Evolutionary conservation across 768 basidiomycete genomes (phyloP).

Genomic region (Trametes sanguinea): DNA sequence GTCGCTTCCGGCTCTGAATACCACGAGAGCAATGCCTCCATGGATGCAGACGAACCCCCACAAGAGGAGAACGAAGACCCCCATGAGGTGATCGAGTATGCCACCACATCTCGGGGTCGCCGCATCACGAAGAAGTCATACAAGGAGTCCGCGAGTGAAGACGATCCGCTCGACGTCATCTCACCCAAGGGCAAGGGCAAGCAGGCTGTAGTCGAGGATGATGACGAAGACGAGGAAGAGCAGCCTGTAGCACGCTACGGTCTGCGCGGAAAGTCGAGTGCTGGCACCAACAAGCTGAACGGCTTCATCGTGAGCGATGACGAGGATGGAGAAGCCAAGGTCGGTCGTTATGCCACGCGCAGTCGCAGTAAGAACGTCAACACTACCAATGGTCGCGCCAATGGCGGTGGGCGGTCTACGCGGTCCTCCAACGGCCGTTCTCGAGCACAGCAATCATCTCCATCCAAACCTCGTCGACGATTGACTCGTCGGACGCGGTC

Average conservation of each 20-base stretch:
- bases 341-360: conserved; percentile 42
- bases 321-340: conserved; percentile 28
- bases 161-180: conserved; percentile 19
- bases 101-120: conserved; percentile 30
- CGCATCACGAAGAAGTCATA: conserved; percentile 32
- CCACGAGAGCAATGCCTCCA: conserved; percentile 35
- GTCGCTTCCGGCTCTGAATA: conserved; percentile 39
- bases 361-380: conserved; percentile 39
- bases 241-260: conserved; percentile 21
- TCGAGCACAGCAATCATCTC: conserved; percentile 28
- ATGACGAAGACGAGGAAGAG: conserved; percentile 32
- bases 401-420: conserved; percentile 30
- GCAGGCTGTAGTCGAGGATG: conserved; percentile 6
- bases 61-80: conserved; percentile 27
- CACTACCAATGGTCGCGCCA: conserved; percentile 26
- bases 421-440: conserved; percentile 28
- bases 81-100: conserved; percentile 25
- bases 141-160: conserved; percentile 33
- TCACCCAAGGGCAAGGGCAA: conserved; percentile 12
- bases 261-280: conserved; percentile 10
- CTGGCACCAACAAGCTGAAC: conserved; percentile 27
- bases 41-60: conserved; percentile 32
- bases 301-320: conserved; percentile 48
- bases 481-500: conserved; percentile 29
- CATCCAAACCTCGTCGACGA: conserved; percentile 24